Base-by-base conservation (phyloP, 164 flowering plant species). In the Tetrastigma voinierianum region DNA sequence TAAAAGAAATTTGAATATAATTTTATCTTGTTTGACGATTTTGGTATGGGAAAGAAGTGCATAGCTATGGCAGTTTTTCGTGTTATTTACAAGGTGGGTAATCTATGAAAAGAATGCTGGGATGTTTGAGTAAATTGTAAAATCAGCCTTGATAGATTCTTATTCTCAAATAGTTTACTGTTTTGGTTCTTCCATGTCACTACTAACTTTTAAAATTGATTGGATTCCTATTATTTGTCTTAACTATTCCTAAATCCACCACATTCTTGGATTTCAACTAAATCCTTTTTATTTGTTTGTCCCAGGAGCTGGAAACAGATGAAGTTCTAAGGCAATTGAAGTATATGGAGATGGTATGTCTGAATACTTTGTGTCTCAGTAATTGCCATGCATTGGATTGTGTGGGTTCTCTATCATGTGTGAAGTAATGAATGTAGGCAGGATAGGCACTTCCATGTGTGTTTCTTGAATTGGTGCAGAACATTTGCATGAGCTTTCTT, bases 251-350 rank as follows among this genome's bases (percentile, higher is more conserved):
- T 56, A 21, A 48, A 16, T 65, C 18, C 18, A 18, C 20, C 11
- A 3, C 7, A 10, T 46, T 20, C 56, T 15, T 25, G 15, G 15
- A 11, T 20, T 12, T 45, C 51, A 11, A 54, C 10, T 13, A 20
- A 47, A 10, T 54, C 32, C 19, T 21, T 48, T 44, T 11, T 46
- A 23, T 72, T 57, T 51, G 20, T n/a, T 67, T 66, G 61, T 66
- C 55, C 60, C 81, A 91, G 95, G 97, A 91, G 81, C 78, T 91
- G 70, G 86, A 72, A 54, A 91, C 91, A 3, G 82, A 84, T 20
- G 72, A 88, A 73, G 82, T 91, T 68, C 62, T 81, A 68, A 86
- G 73, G 82, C 95, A 91, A 57, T 78, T 91, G 23, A 85, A 88
- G 75, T 91, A 80, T 66, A 74, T 89, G 44, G 83, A 84, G 70